Evolutionary conservation across 1,284 basidiomycete species (phyloP).

Genomic region (Leccinum pachyderme): DNA sequence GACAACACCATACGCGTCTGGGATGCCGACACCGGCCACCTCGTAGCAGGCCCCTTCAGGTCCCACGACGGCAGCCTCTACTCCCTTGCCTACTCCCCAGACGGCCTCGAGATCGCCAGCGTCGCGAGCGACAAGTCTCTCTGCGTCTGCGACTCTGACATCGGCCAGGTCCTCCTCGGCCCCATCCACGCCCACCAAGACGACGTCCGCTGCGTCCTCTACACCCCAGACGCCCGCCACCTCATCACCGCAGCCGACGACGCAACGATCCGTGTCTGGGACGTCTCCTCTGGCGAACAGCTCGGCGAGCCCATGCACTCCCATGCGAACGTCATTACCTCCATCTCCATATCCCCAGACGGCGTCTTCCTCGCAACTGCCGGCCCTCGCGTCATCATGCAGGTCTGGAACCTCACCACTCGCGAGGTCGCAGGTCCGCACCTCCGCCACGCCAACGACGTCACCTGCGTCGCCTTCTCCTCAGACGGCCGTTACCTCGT

Average conservation of each 20-base stretch:
- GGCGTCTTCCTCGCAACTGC: conserved; percentile 31
- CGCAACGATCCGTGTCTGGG: conserved; percentile 31
- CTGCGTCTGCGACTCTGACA: conserved; percentile 33
- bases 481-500: conserved; percentile 29
- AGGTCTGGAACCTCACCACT: conserved; percentile 29
- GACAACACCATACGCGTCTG: conserved; percentile 35
- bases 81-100: conserved; percentile 32
- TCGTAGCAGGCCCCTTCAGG: conserved; percentile 28
- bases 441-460: conserved; percentile 31
- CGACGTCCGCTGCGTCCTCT: conserved; percentile 31
- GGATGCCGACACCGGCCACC: conserved; percentile 29
- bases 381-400: conserved; percentile 29
- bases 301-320: conserved; percentile 33
- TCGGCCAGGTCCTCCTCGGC: conserved; percentile 28
- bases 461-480: conserved; percentile 32
- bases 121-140: conserved; percentile 32
- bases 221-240: conserved; percentile 27
- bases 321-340: conserved; percentile 30
- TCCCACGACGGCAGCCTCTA: conserved; percentile 34
- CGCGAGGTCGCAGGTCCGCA: conserved; percentile 17
- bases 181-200: conserved; percentile 31
- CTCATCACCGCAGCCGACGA: conserved; percentile 31
- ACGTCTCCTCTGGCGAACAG: conserved; percentile 28
- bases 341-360: conserved; percentile 33
- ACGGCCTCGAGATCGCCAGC: conserved; percentile 33